Evolutionary conservation across 1,139 yeast genomes (phyloP).

Genomic region (Hemisphaericaspora subhashii): DNA sequence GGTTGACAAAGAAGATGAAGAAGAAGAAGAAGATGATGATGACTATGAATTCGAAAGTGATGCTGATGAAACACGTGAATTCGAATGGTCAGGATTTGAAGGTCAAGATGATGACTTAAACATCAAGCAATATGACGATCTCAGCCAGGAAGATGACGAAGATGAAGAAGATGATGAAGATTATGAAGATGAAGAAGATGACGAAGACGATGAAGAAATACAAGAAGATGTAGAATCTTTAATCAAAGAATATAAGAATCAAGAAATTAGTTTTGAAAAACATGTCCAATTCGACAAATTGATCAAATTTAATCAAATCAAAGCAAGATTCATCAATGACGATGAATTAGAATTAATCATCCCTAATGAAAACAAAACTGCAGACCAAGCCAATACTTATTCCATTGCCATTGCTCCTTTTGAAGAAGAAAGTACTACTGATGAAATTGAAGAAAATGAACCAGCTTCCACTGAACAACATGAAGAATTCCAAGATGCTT

Average conservation of each 20-base stretch:
- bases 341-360: conserved; percentile 47
- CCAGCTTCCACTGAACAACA: too few relatives aligned
- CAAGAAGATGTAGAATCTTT: conserved; percentile 43
- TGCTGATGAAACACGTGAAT: conserved; percentile 14
- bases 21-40: conserved; percentile 16
- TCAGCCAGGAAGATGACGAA: conserved; percentile 7
- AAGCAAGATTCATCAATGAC: conserved; percentile 38
- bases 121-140: conserved; percentile 2
- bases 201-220: conserved; percentile 35
- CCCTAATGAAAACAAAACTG: conserved; percentile 36
- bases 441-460: conserved; percentile 20
- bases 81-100: conserved; percentile 9
- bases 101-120: conserved; percentile 5
- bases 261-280: conserved; percentile 47
- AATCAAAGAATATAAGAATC: conserved; percentile 40
- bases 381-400: conserved; percentile 24
- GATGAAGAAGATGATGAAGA: conserved; percentile 13
- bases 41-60: conserved; percentile 41
- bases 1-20: conserved; percentile 12
- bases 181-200: conserved; percentile 21
- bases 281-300: conserved; percentile 46
- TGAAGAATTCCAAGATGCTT: conserved; percentile 18
- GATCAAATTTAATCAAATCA: conserved; percentile 39
- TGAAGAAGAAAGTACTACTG: conserved; percentile 19
- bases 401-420: conserved; percentile 26